Base-by-base conservation (phyloP, 2,329 filamentous ascomycete genomes). In the Hypoxylon sp. region DNA sequence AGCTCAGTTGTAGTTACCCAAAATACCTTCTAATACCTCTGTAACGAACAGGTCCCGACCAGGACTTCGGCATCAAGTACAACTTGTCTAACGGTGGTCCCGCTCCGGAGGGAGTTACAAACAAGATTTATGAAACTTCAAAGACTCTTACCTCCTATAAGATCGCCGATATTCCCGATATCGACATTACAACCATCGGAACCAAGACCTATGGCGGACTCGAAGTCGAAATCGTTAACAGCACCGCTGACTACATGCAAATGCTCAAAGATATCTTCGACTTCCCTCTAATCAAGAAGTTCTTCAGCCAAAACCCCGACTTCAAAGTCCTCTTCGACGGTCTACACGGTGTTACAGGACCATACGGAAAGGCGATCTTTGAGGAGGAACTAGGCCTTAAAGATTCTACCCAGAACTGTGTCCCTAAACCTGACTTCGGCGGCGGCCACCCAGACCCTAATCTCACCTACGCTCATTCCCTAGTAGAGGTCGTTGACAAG, bases 1-100 rank as follows among this genome's bases (percentile, higher is more conserved):
- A 11, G 22, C 6, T 10, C 13, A 42, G 22, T 44, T 53, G 9
- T 19, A 5, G 5, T 24, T 22, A 55, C 29, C 29, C 29, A 31
- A 9, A 22, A 50, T 57, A 42, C 55, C 61, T 64, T 57, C 61
- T 64, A 60, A 74, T 37, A 8, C 19, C 19, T 14, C 46, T 46
- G 26, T 48, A 24, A 61, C 31, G 11, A 52, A 47, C 75, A 97
- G 94, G 94, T 57, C 96, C 96, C 70, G 92, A 89, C 75, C 92
- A 96, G 80, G 96, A 99, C 83, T 99, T 99, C 77, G 96, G 96
- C 76, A 99, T 99, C 90, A 99, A 99, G 86, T 99, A 99, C 89
- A 99, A 99, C 87, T 87, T 99, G 66, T 87, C 94, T 81, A 98
- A 99, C 79, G 96, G 96, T 76, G 96, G 94, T 63, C 96, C 96